phyloP scores from a whole-genome alignment of 169 alveolate species.

The Cryptosporidium andersoni region DNA sequence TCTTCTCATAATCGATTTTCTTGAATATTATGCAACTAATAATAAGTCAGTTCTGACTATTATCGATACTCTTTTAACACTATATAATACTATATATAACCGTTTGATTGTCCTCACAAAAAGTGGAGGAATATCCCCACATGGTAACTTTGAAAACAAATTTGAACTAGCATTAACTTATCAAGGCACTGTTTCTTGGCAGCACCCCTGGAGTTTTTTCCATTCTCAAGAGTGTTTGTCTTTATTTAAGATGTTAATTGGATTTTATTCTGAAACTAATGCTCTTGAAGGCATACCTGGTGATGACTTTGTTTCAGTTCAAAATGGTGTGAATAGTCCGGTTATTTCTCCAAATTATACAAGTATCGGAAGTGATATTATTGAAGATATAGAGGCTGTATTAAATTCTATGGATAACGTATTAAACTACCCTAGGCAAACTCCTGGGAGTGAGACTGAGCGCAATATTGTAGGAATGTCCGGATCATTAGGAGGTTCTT shows the following conservation, averaged over 20 bases:
- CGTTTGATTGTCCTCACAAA: slow-evolving; percentile 43
- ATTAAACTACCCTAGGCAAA: slow-evolving; percentile 19
- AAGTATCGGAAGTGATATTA: slow-evolving; percentile 25
- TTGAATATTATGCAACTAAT: slow-evolving; percentile 49
- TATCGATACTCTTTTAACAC: slow-evolving; percentile 34
- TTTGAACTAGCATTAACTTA: slow-evolving; percentile 58
- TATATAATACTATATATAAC: slow-evolving; percentile 61
- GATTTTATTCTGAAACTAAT: slow-evolving; percentile 58
- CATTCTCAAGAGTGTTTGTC: slow-evolving; percentile 62
- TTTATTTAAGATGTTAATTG: slow-evolving; percentile 58
- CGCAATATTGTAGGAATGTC: slow-evolving; percentile 6
- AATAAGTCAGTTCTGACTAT: slow-evolving; percentile 47
- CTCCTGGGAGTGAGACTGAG: slow-evolving; percentile 5
- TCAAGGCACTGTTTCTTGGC: slow-evolving; percentile 70
- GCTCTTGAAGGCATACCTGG: neutral
- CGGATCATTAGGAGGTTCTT: no score
- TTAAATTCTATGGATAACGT: slow-evolving; percentile 29
- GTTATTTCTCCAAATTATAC: neutral
- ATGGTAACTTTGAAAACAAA: slow-evolving; percentile 69
- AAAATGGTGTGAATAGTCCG: neutral
- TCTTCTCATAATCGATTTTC: slow-evolving; percentile 51
- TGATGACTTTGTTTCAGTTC: neutral
- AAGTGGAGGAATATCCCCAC: slow-evolving; percentile 47
- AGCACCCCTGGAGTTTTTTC: slow-evolving; percentile 69
- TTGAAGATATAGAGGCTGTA: slow-evolving; percentile 31